Evolutionary conservation across 305 asterid genomes (phyloP), one percentile per base, ranked within the genome.

Genomic region (Ajuga reptans): DNA sequence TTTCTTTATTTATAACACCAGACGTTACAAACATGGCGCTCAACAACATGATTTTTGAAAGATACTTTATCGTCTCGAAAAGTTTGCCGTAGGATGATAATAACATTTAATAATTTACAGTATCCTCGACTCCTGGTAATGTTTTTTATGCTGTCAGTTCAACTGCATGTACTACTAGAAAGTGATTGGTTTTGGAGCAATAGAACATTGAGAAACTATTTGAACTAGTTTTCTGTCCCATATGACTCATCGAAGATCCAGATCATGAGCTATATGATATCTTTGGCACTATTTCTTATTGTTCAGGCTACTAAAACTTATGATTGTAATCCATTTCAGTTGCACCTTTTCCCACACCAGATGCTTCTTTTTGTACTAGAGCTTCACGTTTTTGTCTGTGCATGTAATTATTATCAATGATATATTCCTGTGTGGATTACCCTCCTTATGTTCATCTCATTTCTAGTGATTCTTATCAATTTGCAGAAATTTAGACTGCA

Each of bases 401-500:
- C 51, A 14, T 50, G 18, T 11, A 47, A 57, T 37, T 73, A 24
- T 27, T 58, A 3, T 51, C 29, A 4, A 16, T 64, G 46, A 29
- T 58, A 12, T 49, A n/a, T 36, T 2, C 11, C 18, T 51, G 33
- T 68, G 37, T 66, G 37, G 70, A 59, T 54, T 49, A 14, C 31
- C 27, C 60, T 50, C 47, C 27, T 21, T 21, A 24, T 66, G 39
- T 39, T 49, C 18, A 16, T 75, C 62, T 64, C 71, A 65, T 60
- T 66, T 69, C 50, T 73, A 70, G 31, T 60, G 17, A 75, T 58
- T 77, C 4, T 67, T 14, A 27, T 55, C 69, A 61, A 68, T 69
- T 66, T 82, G 81, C 90, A 88, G 96, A 90, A 90, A 80, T 90
- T 88, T 72, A 88, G 95, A 71, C 83, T 87, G 16, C 86, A 86